phyloP scores from a whole-genome alignment of 2,329 filamentous ascomycete species.

The Chaetoscypha palmicola region DNA sequence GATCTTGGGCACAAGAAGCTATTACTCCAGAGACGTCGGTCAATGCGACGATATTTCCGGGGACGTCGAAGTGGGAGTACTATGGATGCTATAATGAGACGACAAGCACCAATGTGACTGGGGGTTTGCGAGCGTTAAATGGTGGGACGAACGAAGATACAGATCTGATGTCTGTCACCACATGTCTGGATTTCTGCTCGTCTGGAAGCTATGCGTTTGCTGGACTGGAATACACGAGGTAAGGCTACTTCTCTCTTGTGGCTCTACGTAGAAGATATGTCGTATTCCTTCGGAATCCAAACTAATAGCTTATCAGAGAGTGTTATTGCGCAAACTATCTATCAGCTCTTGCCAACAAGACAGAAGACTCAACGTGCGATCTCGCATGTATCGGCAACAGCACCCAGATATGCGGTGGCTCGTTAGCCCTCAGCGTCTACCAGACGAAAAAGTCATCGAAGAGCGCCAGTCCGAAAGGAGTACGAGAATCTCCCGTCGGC shows the following conservation, averaged over 20 bases:
- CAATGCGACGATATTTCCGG: constrained; percentile 14
- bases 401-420: constrained; percentile 46
- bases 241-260: too few relatives aligned
- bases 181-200: constrained; percentile 21
- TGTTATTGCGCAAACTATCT: constrained; percentile 52
- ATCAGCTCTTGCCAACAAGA: constrained; percentile 39
- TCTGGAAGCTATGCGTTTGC: constrained; percentile 17
- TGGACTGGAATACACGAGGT: constrained; percentile 27
- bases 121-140: constrained; percentile 15
- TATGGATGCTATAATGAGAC: constrained; percentile 37
- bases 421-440: constrained; percentile 43
- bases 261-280: too few relatives aligned
- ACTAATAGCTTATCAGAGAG: constrained; percentile 36
- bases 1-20: background rate
- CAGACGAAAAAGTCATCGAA: constrained; percentile 16
- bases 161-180: constrained; percentile 21
- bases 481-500: constrained; percentile 14
- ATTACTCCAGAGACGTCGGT: background rate
- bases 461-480: constrained; percentile 13
- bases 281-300: too few relatives aligned
- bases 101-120: constrained; percentile 17
- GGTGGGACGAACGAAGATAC: constrained; percentile 14
- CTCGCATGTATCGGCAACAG: constrained; percentile 47
- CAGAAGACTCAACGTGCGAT: constrained; percentile 42
- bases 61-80: constrained; percentile 23